Conservation (phyloP, 2,329 filamentous ascomycete genomes). For the Fusarium sp. region DNA sequence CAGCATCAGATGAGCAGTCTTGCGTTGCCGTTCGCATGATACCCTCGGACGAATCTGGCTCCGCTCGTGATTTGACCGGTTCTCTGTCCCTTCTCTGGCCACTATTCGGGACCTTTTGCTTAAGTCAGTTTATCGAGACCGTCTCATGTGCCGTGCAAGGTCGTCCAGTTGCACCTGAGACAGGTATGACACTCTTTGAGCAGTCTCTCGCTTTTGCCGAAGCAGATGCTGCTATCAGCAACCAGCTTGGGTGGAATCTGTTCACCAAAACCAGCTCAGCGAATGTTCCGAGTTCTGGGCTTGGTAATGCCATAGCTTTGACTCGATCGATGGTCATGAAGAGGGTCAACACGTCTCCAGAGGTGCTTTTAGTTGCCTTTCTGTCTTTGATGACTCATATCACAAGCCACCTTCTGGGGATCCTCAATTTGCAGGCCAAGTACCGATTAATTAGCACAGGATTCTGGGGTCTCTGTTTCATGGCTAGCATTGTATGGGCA, state of each 20-base stretch:
- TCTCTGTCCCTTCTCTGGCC: constrained; percentile 84
- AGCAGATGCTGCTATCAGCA: constrained; percentile 88
- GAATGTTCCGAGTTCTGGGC: constrained; percentile 40
- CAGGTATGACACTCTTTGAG: constrained; percentile 96
- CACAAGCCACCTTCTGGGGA: constrained; percentile 84
- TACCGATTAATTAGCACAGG: constrained; percentile 89
- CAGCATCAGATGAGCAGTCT: constrained; percentile 79
- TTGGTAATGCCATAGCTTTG: constrained; percentile 60
- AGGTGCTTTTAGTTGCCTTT: constrained; percentile 87
- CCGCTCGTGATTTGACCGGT: constrained; percentile 71
- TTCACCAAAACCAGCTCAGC: constrained; percentile 65
- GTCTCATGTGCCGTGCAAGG: constrained; percentile 90
- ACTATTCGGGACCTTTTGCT: constrained; percentile 75
- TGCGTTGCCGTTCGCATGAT: constrained; percentile 82
- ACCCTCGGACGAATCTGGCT: constrained; percentile 65
- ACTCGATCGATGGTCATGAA: constrained; percentile 78
- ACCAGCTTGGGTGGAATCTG: constrained; percentile 79
- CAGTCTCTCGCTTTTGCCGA: constrained; percentile 96
- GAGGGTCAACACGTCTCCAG: constrained; percentile 88
- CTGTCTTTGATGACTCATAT: constrained; percentile 92
- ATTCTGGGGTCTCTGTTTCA: constrained; percentile 91
- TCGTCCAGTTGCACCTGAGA: constrained; percentile 82
- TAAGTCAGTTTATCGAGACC: constrained; percentile 91
- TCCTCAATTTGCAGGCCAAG: constrained; percentile 82
- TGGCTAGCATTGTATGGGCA: constrained; percentile 86